Evolutionary conservation across 352 stramenopile genomes (phyloP).

Genomic region (Pythium dissimile): DNA sequence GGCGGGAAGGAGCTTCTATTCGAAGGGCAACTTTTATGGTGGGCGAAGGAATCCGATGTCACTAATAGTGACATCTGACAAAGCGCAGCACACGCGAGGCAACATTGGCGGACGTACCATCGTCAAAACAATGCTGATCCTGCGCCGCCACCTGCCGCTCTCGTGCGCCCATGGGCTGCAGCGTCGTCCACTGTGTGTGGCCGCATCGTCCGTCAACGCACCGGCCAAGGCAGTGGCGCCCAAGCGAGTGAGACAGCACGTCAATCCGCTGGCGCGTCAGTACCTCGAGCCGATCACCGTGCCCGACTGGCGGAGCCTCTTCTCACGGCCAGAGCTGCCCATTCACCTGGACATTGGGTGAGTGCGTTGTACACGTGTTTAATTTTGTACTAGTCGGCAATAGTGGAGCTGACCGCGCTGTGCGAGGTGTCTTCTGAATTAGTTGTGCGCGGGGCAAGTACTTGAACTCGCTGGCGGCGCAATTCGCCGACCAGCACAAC

Average conservation of each 20-base stretch:
- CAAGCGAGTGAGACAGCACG: conserved; percentile 78
- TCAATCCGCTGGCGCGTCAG: conserved; percentile 70
- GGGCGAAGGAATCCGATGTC: not conserved
- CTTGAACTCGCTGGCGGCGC: conserved; percentile 57
- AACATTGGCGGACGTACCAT: not conserved
- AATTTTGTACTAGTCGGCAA: not conserved
- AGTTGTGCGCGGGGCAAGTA: conserved; percentile 68
- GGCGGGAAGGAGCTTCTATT: not conserved
- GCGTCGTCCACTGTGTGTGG: not conserved
- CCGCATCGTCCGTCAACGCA: not conserved
- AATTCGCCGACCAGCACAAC: conserved; percentile 36
- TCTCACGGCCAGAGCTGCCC: conserved; percentile 41
- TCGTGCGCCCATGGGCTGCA: too few relatives aligned
- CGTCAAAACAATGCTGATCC: too few relatives aligned
- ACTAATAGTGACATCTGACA: not conserved
- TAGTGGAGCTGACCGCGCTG: too few relatives aligned
- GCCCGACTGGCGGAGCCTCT: conserved; percentile 54
- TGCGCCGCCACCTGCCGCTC: too few relatives aligned
- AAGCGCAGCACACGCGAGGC: too few relatives aligned
- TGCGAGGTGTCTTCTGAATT: not conserved
- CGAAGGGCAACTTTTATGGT: not conserved
- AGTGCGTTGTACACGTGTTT: conserved; percentile 10
- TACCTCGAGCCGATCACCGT: conserved; percentile 63
- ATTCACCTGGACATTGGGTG: conserved; percentile 86
- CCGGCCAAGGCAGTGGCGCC: conserved; percentile 12